Conservation (phyloP, 139 green algal genomes). For the Spirogloea muscicola region DNA sequence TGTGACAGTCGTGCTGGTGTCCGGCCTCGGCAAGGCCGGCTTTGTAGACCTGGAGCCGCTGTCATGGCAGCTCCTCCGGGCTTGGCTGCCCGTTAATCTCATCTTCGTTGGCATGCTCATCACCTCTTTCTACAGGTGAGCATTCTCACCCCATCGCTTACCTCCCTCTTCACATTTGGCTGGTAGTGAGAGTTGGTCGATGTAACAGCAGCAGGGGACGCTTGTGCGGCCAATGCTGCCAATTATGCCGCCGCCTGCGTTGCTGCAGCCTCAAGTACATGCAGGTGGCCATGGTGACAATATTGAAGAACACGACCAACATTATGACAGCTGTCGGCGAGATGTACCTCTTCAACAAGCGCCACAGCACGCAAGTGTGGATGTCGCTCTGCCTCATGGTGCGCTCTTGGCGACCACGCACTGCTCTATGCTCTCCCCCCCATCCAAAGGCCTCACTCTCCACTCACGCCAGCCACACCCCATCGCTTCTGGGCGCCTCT, state of each 20-base stretch:
- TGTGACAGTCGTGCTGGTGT: constrained; percentile 24
- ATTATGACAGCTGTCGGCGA: constrained; percentile 36
- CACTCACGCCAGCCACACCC: neutral
- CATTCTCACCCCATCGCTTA: neutral
- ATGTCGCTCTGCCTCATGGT: neutral
- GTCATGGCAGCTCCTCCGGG: constrained; percentile 37
- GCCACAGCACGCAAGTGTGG: neutral
- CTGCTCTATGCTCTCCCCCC: neutral
- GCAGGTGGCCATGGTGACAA: constrained; percentile 70
- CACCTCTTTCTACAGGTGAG: constrained; percentile 42
- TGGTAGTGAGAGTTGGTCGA: neutral
- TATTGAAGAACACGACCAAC: constrained; percentile 88
- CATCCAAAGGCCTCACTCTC: neutral
- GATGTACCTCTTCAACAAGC: constrained; percentile 33
- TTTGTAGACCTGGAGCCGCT: constrained; percentile 29
- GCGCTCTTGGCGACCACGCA: neutral
- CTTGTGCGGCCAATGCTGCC: neutral
- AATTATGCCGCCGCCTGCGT: neutral
- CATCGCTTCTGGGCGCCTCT: neutral
- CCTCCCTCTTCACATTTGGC: too few species aligned
- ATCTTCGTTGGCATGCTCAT: constrained; percentile 91
- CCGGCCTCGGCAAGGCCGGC: neutral
- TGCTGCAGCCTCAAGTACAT: neutral
- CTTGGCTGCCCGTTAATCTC: constrained; percentile 87
- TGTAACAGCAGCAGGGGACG: neutral